Base-by-base conservation (phyloP, 176 grass and related monocot species). In the Canna indica region DNA sequence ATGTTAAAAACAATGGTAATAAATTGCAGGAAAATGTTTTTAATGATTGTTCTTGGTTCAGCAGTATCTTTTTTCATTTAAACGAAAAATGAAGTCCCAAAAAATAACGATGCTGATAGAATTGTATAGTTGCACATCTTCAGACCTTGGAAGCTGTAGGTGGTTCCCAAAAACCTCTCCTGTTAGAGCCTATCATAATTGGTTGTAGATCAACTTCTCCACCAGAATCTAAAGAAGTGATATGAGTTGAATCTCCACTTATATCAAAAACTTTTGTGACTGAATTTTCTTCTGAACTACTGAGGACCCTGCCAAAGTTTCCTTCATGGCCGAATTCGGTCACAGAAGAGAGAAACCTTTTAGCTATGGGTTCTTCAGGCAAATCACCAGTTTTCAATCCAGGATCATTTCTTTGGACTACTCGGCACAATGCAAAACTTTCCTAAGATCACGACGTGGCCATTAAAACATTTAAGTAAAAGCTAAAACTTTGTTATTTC, bases 351-450 rank as follows among this genome's bases (percentile, higher is more conserved):
- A 3, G 42, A 75, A 22, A 30, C 20, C 33, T 59, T 60, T 70
- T 74, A 20, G 47, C 47, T 50, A 4, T 50, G 71, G 53, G 39
- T 81, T 81, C 73, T 68, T 59, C 47, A 67, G 44, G 71, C n/a
- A 74, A 45, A 67, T 75, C 78, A 59, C 48, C 53, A 57, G 25
- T 47, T 66, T 75, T 81, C 30, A 44, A 44, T 41, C 50, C 78
- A 42, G n/a, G 64, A 50, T 74, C 78, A 26, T 44, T 59, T 75
- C 78, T 81, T 35, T 81, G 74, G n/a, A 81, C 28, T 74, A 81
- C 56, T 58, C 11, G 78, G 48, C 78, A 81, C 47, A 81, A 67
- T 57, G 78, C 78, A 60, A 74, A 81, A 5, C 70, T 34, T 68
- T 71, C 78, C 78, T 81, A 72, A 35, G 42, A 25, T 27, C 20